Evolutionary conservation across 2,329 filamentous ascomycete genomes (phyloP).

Genomic region (Botrytis medusae): DNA sequence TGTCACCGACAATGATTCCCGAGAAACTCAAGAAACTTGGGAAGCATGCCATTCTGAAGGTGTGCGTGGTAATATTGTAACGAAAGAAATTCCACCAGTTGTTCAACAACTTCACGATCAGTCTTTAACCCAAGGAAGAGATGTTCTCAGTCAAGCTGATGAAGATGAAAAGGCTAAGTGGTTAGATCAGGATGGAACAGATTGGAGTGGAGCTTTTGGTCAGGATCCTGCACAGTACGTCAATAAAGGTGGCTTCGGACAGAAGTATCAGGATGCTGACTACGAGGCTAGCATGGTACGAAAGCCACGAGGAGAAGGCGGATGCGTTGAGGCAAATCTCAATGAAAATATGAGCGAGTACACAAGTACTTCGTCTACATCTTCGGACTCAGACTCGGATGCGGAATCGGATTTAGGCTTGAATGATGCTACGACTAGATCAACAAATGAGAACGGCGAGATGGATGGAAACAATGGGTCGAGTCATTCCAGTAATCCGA

Average conservation of each 20-base stretch:
- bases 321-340: slow-evolving; percentile 30
- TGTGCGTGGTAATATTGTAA: slow-evolving; percentile 69
- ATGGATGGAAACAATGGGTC: slow-evolving; percentile 19
- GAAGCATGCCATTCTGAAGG: slow-evolving; percentile 89
- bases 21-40: slow-evolving; percentile 94
- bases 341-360: slow-evolving; percentile 36
- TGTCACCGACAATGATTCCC: slow-evolving; percentile 80
- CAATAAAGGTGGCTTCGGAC: slow-evolving; percentile 19
- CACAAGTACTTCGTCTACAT: slow-evolving; percentile 19
- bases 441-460: slow-evolving; percentile 8
- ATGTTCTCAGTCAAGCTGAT: slow-evolving; percentile 72
- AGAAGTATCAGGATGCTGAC: slow-evolving; percentile 21
- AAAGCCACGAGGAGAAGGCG: slow-evolving; percentile 9
- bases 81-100: slow-evolving; percentile 68
- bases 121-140: slow-evolving; percentile 75
- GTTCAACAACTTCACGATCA: slow-evolving; percentile 78
- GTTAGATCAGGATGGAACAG: slow-evolving; percentile 75
- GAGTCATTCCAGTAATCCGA: slow-evolving; percentile 48
- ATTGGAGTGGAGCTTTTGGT: slow-evolving; percentile 87
- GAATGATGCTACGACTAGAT: slow-evolving; percentile 48
- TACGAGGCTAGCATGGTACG: slow-evolving; percentile 24
- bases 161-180: slow-evolving; percentile 74
- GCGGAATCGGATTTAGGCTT: slow-evolving; percentile 55
- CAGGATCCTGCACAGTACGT: slow-evolving; percentile 59
- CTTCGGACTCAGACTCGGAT: slow-evolving; percentile 31